Base-by-base conservation (phyloP, 139 green algal species). In the Microglena sp. region DNA sequence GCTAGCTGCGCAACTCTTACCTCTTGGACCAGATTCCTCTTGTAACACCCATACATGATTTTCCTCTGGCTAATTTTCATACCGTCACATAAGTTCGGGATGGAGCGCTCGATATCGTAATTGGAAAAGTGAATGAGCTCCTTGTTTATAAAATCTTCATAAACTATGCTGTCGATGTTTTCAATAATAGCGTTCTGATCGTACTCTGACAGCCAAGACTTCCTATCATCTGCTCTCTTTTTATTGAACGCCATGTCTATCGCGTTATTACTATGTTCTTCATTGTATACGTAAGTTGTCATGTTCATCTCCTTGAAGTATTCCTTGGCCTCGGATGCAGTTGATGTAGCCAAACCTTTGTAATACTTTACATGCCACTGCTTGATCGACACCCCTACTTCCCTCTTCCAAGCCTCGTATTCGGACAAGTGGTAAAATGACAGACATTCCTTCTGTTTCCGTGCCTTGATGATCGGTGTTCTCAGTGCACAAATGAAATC, bases 401-500 rank as follows among this genome's bases (percentile, higher is more conserved):
- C 53, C 15, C 21, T 18, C n/a, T n/a, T n/a, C 53, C 53, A 60
- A 7, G 21, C 24, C 15, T 60, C 8, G 24, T 33, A 60, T 22
- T 60, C 53, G 27, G 27, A 24, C 21, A 60, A 28, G 24, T 22
- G 18, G 53, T 60, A 60, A 24, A 33, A 60, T 7, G 21, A 33
- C n/a, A n/a, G n/a, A n/a, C n/a, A n/a, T n/a, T n/a, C n/a, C 18
- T 33, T 33, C 2, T 15, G 2, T 4, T 36, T 40, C 28, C 27
- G 40, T 22, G 36, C 55, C 69, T 70, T 70, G 54, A 75, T 61
- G 36, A 75, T 66, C n/a, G 69, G 69, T 3, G 69, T 75, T 4
- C 65, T 30, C 54, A 75, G 45, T 28, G 26, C n/a, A 29, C 8
- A 35, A 1, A 75, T 27, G 55, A 75, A 75, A 0, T 44, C 61